phyloP scores from a whole-genome alignment of 176 grass and related monocot genomes.

The Eremochloa ophiuroides region DNA sequence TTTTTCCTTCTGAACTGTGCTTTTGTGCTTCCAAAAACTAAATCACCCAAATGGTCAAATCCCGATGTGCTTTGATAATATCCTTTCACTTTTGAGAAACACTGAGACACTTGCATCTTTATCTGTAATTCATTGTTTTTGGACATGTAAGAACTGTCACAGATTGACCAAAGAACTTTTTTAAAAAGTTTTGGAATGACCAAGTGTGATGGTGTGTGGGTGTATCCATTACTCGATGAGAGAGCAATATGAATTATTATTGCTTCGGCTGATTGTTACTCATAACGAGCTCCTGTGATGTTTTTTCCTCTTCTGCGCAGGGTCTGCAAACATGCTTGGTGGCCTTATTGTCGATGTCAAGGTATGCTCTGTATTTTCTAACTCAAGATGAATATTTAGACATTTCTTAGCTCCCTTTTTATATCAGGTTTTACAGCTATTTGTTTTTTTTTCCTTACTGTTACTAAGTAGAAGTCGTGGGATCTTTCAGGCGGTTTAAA shows the following conservation, averaged over 20 bases:
- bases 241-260: neutral
- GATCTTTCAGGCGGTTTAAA: conserved; percentile 92
- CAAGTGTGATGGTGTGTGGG: neutral
- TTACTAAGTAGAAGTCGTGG: conserved; percentile 5
- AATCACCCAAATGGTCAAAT: conserved; percentile 9
- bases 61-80: neutral
- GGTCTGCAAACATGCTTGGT: conserved; percentile 98
- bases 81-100: neutral
- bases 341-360: conserved; percentile 90
- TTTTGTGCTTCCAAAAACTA: conserved; percentile 1
- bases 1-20: conserved; percentile 3
- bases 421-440: neutral
- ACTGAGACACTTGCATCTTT: neutral
- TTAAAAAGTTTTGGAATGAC: conserved; percentile 13
- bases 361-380: conserved; percentile 40
- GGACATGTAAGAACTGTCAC: neutral
- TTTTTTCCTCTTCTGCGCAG: conserved; percentile 40
- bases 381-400: conserved; percentile 17
- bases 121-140: neutral
- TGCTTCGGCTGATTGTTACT: neutral
- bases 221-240: neutral
- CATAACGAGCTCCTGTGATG: conserved; percentile 14
- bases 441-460: neutral
- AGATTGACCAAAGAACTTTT: neutral
- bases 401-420: conserved; percentile 8